Conservation (phyloP, 2,329 filamentous ascomycete genomes). For the Clarireedia monteithiana region DNA sequence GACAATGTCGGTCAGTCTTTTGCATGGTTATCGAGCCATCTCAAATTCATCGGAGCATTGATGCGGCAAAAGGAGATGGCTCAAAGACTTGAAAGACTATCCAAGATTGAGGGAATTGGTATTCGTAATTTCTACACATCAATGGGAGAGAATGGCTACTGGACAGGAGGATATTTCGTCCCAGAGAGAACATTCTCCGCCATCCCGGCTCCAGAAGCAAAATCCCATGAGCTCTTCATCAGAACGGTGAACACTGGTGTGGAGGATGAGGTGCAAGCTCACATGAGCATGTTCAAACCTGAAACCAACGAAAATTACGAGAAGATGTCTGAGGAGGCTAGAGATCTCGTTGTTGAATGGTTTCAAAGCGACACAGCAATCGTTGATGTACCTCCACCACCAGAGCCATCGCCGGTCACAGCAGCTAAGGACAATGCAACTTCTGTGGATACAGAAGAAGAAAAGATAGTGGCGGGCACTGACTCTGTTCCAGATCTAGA, state of each 20-base stretch:
- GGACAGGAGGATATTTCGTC: constrained; percentile 51
- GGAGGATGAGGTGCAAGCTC: constrained; percentile 22
- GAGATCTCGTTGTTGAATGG: constrained; percentile 16
- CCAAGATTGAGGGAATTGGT: constrained; percentile 53
- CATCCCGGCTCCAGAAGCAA: constrained; percentile 38
- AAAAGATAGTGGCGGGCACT: not conserved
- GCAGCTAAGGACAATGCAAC: not conserved
- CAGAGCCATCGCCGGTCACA: not conserved
- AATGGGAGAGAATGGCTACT: constrained; percentile 62
- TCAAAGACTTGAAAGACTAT: constrained; percentile 56
- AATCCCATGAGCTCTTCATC: constrained; percentile 12
- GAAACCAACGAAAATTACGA: constrained; percentile 21
- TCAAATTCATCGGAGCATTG: constrained; percentile 78
- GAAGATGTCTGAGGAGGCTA: constrained; percentile 13
- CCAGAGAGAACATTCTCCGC: constrained; percentile 75
- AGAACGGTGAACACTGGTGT: constrained; percentile 19
- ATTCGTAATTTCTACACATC: constrained; percentile 71
- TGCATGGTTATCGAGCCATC: constrained; percentile 71
- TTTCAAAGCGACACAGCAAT: not conserved
- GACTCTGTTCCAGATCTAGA: not conserved
- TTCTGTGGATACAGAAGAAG: not conserved
- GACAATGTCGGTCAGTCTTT: constrained; percentile 60
- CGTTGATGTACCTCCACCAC: constrained; percentile 1
- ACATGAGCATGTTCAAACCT: constrained; percentile 24
- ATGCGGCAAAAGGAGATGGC: constrained; percentile 66